phyloP scores from a whole-genome alignment of 768 basidiomycete genomes.

The Cubamyces lactineus region DNA sequence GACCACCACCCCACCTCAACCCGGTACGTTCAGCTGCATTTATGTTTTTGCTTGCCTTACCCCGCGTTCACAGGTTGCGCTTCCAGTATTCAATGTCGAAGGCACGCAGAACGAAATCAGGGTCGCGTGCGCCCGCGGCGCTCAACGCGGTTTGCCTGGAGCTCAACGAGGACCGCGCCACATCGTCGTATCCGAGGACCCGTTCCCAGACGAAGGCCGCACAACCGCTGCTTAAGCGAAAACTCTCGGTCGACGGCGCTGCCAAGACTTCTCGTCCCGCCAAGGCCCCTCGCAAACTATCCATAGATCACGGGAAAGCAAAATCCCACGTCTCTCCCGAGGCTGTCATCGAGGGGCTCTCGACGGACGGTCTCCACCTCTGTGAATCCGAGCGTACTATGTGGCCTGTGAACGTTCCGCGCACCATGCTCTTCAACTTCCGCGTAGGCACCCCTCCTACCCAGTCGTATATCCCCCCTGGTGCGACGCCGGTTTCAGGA shows the following conservation, averaged over 20 bases:
- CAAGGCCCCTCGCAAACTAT: conserved; percentile 1
- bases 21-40: not conserved
- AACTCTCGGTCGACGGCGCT: not conserved
- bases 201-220: conserved; percentile 9
- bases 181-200: conserved; percentile 7
- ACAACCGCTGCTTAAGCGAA: conserved; percentile 9
- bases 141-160: too few relatives aligned
- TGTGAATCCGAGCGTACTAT: not conserved
- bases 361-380: not conserved
- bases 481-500: not conserved
- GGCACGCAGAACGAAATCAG: too few relatives aligned
- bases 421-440: conserved; percentile 20
- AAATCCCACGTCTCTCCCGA: not conserved
- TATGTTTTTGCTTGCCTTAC: too few relatives aligned
- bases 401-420: conserved; percentile 17
- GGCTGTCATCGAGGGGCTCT: not conserved
- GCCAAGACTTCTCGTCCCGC: not conserved
- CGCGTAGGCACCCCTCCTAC: not conserved
- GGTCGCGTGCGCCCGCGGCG: too few relatives aligned
- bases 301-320: not conserved
- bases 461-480: not conserved
- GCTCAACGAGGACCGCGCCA: too few relatives aligned
- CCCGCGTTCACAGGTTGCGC: too few relatives aligned
- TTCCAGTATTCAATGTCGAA: not conserved
- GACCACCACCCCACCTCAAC: not conserved